These are phyloP conservation scores for Blastocrithidia nonstop DNA, from an alignment of 208 protist species.

Conservation along the genomic window DNA sequence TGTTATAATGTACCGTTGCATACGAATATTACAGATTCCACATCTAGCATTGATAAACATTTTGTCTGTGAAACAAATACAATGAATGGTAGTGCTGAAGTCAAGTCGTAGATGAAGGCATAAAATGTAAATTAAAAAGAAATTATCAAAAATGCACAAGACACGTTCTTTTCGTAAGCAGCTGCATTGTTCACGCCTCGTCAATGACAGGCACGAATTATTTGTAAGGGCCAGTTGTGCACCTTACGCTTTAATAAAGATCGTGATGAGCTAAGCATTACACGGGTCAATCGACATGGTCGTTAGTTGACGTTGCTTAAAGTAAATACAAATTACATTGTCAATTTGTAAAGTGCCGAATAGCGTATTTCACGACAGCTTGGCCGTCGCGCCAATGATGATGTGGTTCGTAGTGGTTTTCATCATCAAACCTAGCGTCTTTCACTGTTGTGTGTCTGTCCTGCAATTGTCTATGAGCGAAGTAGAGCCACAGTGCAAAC, in stretches of 20 bases:
- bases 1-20: too few species aligned
- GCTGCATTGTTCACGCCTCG: neutral
- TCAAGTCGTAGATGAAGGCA: slow-evolving; percentile 4
- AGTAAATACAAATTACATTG: slow-evolving; percentile 21
- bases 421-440: too few species aligned
- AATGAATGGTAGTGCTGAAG: too few species aligned
- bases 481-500: too few species aligned
- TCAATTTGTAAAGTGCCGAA: slow-evolving; percentile 53
- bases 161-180: neutral
- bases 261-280: slow-evolving; percentile 11
- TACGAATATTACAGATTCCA: too few species aligned
- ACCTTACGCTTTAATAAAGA: slow-evolving; percentile 12
- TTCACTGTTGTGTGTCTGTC: too few species aligned
- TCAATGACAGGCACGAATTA: slow-evolving; percentile 1
- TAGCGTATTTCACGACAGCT: slow-evolving; percentile 28
- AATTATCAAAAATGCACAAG: too few species aligned
- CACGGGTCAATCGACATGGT: slow-evolving; percentile 6
- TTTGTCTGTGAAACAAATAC: too few species aligned
- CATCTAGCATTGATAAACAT: too few species aligned
- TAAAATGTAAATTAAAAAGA: neutral
- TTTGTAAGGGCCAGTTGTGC: slow-evolving; percentile 12
- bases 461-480: too few species aligned
- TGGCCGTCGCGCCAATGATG: slow-evolving; percentile 10
- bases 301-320: slow-evolving; percentile 21
- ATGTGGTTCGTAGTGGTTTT: slow-evolving; percentile 1